phyloP scores from a whole-genome alignment of 495 filamentous ascomycete genomes.

The Penicillium desertorum region DNA sequence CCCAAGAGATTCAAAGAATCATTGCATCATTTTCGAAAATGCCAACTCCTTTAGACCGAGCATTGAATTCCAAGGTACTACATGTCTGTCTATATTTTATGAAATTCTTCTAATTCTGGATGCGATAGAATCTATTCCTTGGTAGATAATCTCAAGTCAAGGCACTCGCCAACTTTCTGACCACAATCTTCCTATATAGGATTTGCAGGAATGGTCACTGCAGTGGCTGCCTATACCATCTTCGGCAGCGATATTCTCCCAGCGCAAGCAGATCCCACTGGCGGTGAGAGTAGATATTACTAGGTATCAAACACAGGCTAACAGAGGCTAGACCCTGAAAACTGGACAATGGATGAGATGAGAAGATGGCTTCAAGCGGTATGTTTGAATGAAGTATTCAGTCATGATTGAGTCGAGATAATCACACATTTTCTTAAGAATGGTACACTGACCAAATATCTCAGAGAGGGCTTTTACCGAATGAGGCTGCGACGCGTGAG shows the following conservation, averaged over 20 bases:
- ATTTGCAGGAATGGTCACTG: conserved; percentile 81
- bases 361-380: conserved; percentile 74
- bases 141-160: conserved; percentile 41
- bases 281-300: conserved; percentile 47
- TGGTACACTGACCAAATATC: neutral
- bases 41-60: conserved; percentile 76
- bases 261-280: conserved; percentile 66
- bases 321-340: conserved; percentile 54
- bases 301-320: conserved; percentile 7
- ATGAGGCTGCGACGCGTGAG: conserved; percentile 63
- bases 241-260: conserved; percentile 83
- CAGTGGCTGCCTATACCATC: conserved; percentile 79
- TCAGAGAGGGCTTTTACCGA: conserved; percentile 73
- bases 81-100: neutral
- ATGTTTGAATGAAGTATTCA: conserved; percentile 30
- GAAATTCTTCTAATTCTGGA: conserved; percentile 16
- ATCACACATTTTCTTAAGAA: neutral
- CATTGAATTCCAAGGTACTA: conserved; percentile 74
- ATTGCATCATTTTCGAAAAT: conserved; percentile 24
- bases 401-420: neutral
- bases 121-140: conserved; percentile 54
- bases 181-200: conserved; percentile 28
- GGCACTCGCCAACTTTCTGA: conserved; percentile 7
- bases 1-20: neutral
- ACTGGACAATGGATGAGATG: conserved; percentile 72